Base-by-base conservation (phyloP, 2,329 filamentous ascomycete genomes). In the Cordyceps fumosorosea region DNA sequence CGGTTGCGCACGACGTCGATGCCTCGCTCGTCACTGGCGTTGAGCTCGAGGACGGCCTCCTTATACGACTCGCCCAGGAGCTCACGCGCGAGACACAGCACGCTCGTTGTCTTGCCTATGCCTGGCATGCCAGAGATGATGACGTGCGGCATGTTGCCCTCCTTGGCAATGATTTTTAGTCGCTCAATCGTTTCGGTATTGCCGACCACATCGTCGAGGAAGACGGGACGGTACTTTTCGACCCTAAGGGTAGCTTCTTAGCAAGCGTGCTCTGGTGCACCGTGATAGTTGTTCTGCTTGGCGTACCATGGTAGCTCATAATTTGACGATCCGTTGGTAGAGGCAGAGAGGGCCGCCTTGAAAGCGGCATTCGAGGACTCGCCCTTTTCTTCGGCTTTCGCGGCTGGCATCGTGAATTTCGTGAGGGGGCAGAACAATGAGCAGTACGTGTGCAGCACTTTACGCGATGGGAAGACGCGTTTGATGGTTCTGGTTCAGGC, bases 71-170 rank as follows among this genome's bases (percentile, higher is more conserved):
- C 90, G 10, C 95, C 95, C 2, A 99, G 81, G 64, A 99, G 78
- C 73, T 98, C 93, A 64, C 93, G 85, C 20, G 95, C 95, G 53
- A 99, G 85, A 73, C 95, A 98, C 64, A 98, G 80, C 62, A 99
- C 88, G 62, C 92, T 96, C 0, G 95, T 98, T 4, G 95, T 99
- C 81, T 99, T 99, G 75, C 95, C 95, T 71, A 98, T 99, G 72
- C 95, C 95, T 22, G 95, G 95, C 92, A 96, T 98, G 64, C 95
- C 95, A n/a, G 91, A 96, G 71, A 99, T 98, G 76, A 99, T 98
- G 71, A 99, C 86, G 77, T 99, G 95, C 2, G 95, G 95, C 93
- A 99, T 97, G 77, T 99, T 99, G 69, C 95, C 95, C 78, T 98
- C 95, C 76, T 93, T 95, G 53, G 95, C 93, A 69, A 99, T 98